phyloP scores from a whole-genome alignment of 352 stramenopile species.

The Globisporangium megalacanthum region DNA sequence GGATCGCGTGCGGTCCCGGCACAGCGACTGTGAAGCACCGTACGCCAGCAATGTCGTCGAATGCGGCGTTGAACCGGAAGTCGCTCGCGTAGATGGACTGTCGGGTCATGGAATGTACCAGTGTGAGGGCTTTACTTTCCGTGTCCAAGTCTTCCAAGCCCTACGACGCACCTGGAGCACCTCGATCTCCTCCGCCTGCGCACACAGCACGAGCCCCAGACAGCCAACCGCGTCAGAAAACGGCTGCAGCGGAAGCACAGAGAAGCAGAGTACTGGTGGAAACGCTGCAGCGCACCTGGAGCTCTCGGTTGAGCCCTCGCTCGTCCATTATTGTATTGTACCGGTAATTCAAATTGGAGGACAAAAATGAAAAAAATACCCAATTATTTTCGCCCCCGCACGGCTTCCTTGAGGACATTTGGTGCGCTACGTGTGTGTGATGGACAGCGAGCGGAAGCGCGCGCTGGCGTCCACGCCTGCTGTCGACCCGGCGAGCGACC shows the following conservation, averaged over 20 bases:
- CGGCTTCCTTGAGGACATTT: no score
- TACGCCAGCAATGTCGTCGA: constrained; percentile 29
- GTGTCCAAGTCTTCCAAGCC: no score
- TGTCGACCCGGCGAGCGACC: background rate
- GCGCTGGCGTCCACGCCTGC: background rate
- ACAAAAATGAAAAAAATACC: background rate
- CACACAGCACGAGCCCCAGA: background rate
- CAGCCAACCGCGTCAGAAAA: background rate
- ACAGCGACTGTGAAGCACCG: constrained; percentile 61
- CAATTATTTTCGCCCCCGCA: no score
- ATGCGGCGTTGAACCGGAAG: constrained; percentile 45
- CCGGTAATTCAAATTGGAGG: background rate
- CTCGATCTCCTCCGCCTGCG: constrained; percentile 69
- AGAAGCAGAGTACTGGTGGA: background rate
- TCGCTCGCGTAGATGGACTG: constrained; percentile 79
- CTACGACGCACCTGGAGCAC: constrained; percentile 74
- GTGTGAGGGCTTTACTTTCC: no score
- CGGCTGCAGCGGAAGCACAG: background rate
- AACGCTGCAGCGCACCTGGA: constrained; percentile 30
- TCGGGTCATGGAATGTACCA: no score
- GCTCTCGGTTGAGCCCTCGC: constrained; percentile 34
- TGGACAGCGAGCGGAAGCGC: constrained; percentile 26
- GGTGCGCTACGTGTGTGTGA: no score
- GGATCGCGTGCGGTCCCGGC: constrained; percentile 55
- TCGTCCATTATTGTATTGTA: constrained; percentile 16